These are phyloP conservation scores for Zygotorulaspora chibaensis DNA, from an alignment of 805 yeast genomes.

Conservation along the genomic window DNA sequence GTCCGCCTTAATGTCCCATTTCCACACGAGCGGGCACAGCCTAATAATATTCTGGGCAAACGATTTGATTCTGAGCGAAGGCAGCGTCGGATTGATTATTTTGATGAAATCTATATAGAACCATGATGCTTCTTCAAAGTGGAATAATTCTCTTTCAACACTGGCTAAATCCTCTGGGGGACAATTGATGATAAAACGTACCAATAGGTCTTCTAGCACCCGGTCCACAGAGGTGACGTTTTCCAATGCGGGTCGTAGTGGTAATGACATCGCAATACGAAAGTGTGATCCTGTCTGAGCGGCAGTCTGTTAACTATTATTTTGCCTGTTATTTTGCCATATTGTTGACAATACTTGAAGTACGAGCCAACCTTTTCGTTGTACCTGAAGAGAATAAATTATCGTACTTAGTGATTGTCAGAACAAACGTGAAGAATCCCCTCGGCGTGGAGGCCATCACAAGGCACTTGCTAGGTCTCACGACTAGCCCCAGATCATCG, in stretches of 20 bases:
- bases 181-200: slow-evolving; percentile 84
- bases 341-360: not conserved
- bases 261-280: slow-evolving; percentile 49
- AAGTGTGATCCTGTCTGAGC: not conserved
- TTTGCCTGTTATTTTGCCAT: not conserved
- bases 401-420: too few species aligned
- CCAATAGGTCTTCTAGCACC: slow-evolving; percentile 79
- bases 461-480: too few species aligned
- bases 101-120: slow-evolving; percentile 83
- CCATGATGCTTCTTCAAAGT: slow-evolving; percentile 98
- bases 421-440: too few species aligned
- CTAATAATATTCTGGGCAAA: slow-evolving; percentile 67
- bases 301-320: not conserved
- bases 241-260: slow-evolving; percentile 51
- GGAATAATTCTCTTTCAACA: slow-evolving; percentile 72
- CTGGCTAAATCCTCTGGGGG: slow-evolving; percentile 83
- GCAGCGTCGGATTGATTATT: slow-evolving; percentile 67
- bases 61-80: slow-evolving; percentile 68
- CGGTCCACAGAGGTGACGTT: slow-evolving; percentile 60
- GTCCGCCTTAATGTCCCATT: slow-evolving; percentile 73
- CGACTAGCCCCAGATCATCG: too few species aligned
- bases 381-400: not conserved
- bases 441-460: too few species aligned
- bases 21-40: slow-evolving; percentile 73
- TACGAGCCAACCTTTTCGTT: not conserved